Evolutionary conservation across 2,329 filamentous ascomycete species (phyloP).

Genomic region (Talaromyces islandicus): DNA sequence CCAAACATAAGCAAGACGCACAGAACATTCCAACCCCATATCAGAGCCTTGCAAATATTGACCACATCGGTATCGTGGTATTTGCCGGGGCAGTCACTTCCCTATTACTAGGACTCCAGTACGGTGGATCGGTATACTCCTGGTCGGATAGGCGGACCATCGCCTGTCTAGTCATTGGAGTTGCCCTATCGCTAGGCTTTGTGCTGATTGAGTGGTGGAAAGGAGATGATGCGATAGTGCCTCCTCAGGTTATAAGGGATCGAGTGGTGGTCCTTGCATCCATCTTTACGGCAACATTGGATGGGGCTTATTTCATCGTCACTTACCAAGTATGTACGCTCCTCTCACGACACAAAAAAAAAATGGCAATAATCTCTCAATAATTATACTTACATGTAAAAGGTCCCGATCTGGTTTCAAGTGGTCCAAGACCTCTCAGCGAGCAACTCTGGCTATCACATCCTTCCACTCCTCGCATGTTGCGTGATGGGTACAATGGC

Average conservation of each 20-base stretch:
- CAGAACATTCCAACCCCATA: background rate
- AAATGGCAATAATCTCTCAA: too few relatives aligned
- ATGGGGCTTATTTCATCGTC: background rate
- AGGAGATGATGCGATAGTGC: background rate
- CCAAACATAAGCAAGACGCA: background rate
- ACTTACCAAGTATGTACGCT: background rate
- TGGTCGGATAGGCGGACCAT: background rate
- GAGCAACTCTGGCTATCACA: too few relatives aligned
- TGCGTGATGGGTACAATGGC: too few relatives aligned
- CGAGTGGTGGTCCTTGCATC: background rate
- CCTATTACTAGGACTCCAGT: background rate
- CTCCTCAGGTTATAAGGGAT: background rate
- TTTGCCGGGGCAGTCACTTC: background rate
- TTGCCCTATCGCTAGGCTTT: background rate
- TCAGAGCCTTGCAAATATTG: background rate
- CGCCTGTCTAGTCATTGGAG: background rate
- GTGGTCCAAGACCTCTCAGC: too few relatives aligned
- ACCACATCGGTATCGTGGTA: background rate
- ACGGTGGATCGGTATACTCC: background rate
- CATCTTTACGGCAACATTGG: background rate
- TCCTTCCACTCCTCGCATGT: too few relatives aligned
- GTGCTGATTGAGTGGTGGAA: background rate
- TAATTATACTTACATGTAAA: too few relatives aligned
- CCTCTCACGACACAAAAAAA: background rate
- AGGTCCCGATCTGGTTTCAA: too few relatives aligned